These are phyloP conservation scores for Medicago truncatula DNA, from an alignment of 306 rosid genomes.

Conservation along the genomic window MtrunA17r5.0-ANR NC_053045.1:3716501-3717000, in stretches of 20 bases:
- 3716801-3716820: background rate
- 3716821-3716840: background rate
- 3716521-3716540: background rate
- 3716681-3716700: background rate
- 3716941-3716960: slow-evolving; percentile 65
- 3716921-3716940: slow-evolving; percentile 73
- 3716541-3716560: background rate
- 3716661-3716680: too few relatives aligned
- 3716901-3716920: slow-evolving; percentile 69
- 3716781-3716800: too few relatives aligned
- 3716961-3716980: slow-evolving; percentile 59
- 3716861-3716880: background rate
- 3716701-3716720: background rate
- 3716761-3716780: too few relatives aligned
- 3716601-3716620: too few relatives aligned
- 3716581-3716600: too few relatives aligned
- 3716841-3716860: background rate
- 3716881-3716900: slow-evolving; percentile 73
- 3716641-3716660: too few relatives aligned
- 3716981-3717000: slow-evolving; percentile 80
- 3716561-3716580: too few relatives aligned
- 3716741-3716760: too few relatives aligned
- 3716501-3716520: background rate
- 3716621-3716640: too few relatives aligned
- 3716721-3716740: background rate